Conservation (phyloP, 2,329 filamentous ascomycete genomes). For the Fusarium bactridioides region DNA sequence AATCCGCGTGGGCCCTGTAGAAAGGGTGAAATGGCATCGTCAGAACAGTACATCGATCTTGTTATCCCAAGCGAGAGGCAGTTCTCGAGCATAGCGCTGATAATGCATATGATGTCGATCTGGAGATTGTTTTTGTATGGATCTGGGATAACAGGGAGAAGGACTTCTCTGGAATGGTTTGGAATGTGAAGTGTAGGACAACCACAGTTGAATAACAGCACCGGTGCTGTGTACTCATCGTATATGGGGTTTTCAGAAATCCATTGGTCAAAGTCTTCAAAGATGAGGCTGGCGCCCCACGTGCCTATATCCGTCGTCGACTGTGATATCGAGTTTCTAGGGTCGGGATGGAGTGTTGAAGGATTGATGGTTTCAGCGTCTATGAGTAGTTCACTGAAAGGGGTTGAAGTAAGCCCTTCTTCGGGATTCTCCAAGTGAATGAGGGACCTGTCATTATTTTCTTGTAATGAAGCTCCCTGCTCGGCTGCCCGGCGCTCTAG, state of each 20-base stretch:
- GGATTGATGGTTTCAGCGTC: slow-evolving; percentile 29
- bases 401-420: not conserved
- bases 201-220: slow-evolving; percentile 39
- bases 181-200: slow-evolving; percentile 38
- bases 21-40: slow-evolving; percentile 40
- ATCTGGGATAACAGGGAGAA: slow-evolving; percentile 38
- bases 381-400: not conserved
- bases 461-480: not conserved
- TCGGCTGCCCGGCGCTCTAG: slow-evolving; percentile 37
- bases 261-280: slow-evolving; percentile 28
- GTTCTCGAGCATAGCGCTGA: slow-evolving; percentile 38
- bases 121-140: slow-evolving; percentile 39
- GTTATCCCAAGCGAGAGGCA: slow-evolving; percentile 40
- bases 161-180: slow-evolving; percentile 22
- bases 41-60: slow-evolving; percentile 36
- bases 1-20: slow-evolving; percentile 25
- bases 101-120: slow-evolving; percentile 39
- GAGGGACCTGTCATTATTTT: not conserved
- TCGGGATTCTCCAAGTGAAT: not conserved
- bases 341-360: slow-evolving; percentile 15
- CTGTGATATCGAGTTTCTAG: not conserved
- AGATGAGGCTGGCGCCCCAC: slow-evolving; percentile 1
- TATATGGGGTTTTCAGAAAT: slow-evolving; percentile 2
- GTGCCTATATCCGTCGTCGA: not conserved
- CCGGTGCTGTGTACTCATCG: not conserved